Evolutionary conservation across 805 yeast genomes (phyloP), one percentile per base, ranked within the genome.

Genomic region (Blastobotrys terrestris): DNA sequence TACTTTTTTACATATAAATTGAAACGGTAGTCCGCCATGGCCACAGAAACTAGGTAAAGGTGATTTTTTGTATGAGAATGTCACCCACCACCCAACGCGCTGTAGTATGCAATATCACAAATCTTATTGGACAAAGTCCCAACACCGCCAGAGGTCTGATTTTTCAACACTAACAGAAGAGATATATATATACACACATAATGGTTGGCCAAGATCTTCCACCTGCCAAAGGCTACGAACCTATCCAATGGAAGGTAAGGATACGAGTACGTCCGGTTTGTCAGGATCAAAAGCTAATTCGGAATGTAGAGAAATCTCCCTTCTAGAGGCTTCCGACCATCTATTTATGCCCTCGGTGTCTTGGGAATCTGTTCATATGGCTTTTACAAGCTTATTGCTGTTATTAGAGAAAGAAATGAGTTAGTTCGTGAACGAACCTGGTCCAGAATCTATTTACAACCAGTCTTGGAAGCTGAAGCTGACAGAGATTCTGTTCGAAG

Each of bases 151-250:
- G 16, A 18, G 14, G 15, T 20, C 19, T 14, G 31, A 16, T 31
- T 48, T 49, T 42, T 31, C 39, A 49, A 20, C 46, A 46, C 46
- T 44, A 39, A 22, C 35, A 39, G 45, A 40, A 50, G 42, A 41
- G 41, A 48, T 31, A 43, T 39, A 46, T 43, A 40, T 44, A 43
- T 39, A 46, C 46, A 40, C 48, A 48, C 41, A 53, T 26, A 46
- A 58, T 60, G 60, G 61, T 54, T 40, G 35, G 35, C 35, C 96
- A 88, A 76, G 96, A 88, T 65, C 72, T 88, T 65, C 96, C 96
- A 64, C 96, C 96, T 53, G 74, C 79, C 62, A 88, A 87, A 53
- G 95, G 96, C 56, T 87, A 88, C 64, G 90, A 85, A 58, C 85
- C 86, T 44, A 79, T 88, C 55, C 96, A 87, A 72, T 88, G 95